Evolutionary conservation across 2,329 filamentous ascomycete genomes (phyloP), one percentile per base, ranked within the genome.

Genomic region (Cladosporium halotolerans): DNA sequence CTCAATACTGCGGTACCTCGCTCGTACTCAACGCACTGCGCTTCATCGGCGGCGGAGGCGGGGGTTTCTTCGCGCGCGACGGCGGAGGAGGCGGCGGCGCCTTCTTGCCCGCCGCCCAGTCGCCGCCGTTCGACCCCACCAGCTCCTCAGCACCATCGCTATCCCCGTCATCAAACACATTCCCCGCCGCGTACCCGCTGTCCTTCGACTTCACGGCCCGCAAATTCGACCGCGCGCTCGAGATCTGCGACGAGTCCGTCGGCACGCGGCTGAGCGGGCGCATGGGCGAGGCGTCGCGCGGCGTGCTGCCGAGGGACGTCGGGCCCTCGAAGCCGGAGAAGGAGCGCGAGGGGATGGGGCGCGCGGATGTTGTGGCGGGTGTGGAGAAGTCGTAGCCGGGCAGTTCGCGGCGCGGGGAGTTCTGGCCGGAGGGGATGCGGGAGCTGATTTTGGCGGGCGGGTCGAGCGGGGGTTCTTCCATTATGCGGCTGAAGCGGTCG

Each of bases 41-140:
- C 74, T 85, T 85, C 71, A 82, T 78, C 18, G 83, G 83, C 9
- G 80, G 81, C 18, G 81, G 83, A 55, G 83, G 81, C 18, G 80
- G 78, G 10, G 82, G 81, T 68, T 86, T 86, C 75, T 85, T 86
- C 34, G 79, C 71, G 63, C 42, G 32, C 16, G 82, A 72, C 18
- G 78, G 61, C 41, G 66, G 66, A 8, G 80, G 79, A 23, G 81
- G 81, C 19, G 83, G 83, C 28, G 83, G 83, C 44, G 81, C 79
- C 42, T 76, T 77, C 68, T 80, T 82, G 66, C 78, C 79, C 52
- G 63, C 68, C 63, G 23, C 65, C 51, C 51, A 53, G 11, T 47
- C 45, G 11, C 47, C 40, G n/a, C 11, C 36, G n/a, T 39, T 39
- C 11, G 13, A 9, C 3, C 48, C 40, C 32, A 44, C 32, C 38